Base-by-base conservation (phyloP, 1,139 yeast genomes). In the Suhomyces bolitotheri region DNA sequence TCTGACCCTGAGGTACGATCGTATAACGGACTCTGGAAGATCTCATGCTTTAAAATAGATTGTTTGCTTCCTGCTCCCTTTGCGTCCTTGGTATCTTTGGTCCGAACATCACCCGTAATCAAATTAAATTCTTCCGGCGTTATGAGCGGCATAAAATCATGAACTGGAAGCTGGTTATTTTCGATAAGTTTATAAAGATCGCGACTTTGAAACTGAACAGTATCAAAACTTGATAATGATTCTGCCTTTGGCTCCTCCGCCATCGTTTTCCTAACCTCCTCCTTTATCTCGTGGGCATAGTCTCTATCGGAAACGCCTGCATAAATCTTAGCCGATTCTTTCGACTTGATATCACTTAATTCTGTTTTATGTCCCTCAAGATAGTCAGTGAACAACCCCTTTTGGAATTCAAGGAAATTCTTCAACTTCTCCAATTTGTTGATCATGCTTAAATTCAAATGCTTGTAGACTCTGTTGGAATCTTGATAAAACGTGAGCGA, bases 1-100 rank as follows among this genome's bases (percentile, higher is more conserved):
- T 71, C 76, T 0, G 73, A 66, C 0, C 74, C 76, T 2, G 72
- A 64, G 1, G 73, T 65, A 26, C 51, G 45, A 36, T 69, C 75
- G 43, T 71, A 71, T 17, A 71, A 54, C 10, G 73, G 47, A 39
- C 59, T 64, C 45, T 62, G 68, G 50, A 71, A 70, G 5, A 71
- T 66, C 35, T 63, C 64, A 45, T 71, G 74, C 37, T 65, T 66
- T 34, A 62, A 43, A 30, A 49, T 40, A 24, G 41, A 41, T 38
- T 44, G 48, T 16, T 51, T 51, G 22, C 44, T 46, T 19, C 40
- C 29, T 6, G 20, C 6, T 11, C 31, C 27, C 49, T 53, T 40
- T 22, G 49, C 38, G 12, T 52, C 54, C 37, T 51, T 53, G n/a
- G 43, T 27, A 15, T 51, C 49, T 0, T 66, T 64, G 13, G 22